phyloP scores from a whole-genome alignment of 192 early-diverging fungal species.

The Mortierella alpina region DNA sequence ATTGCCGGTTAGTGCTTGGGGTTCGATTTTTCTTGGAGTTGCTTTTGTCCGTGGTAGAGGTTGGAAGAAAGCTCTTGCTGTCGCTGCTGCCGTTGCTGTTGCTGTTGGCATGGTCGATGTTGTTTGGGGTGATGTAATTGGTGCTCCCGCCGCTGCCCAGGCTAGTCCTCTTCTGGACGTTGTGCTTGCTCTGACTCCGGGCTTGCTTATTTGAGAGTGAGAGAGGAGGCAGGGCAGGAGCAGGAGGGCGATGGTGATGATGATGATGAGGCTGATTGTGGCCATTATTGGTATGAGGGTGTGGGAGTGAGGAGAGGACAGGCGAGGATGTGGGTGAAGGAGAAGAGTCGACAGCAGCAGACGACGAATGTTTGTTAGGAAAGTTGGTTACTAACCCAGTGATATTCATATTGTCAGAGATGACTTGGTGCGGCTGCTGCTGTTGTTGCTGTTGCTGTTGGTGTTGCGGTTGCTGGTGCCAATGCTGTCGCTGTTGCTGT shows the following conservation, averaged over 20 bases:
- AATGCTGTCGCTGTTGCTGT: slow-evolving; percentile 6
- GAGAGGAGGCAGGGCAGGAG: no score
- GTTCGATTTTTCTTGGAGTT: background rate
- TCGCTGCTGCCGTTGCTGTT: background rate
- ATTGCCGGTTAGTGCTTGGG: slow-evolving; percentile 23
- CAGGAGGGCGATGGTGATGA: background rate
- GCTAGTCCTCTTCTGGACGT: background rate
- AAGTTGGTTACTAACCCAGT: slow-evolving; percentile 4
- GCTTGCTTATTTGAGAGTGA: no score
- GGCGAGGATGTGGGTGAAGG: background rate
- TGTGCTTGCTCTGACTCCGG: background rate
- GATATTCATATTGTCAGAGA: no score
- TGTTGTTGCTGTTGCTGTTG: slow-evolving; percentile 4
- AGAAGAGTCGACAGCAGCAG: background rate
- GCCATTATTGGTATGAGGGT: background rate
- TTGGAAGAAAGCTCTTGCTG: background rate
- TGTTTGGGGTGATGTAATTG: background rate
- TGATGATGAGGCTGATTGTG: background rate
- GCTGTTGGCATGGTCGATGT: background rate
- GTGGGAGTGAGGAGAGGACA: background rate
- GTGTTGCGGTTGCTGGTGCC: background rate
- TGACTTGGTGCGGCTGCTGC: background rate
- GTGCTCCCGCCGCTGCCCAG: background rate
- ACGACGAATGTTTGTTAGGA: background rate
- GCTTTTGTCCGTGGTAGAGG: background rate